Evolutionary conservation across 176 grass and related monocot genomes (phyloP).

Genomic region (Zoysia pacifica): DNA sequence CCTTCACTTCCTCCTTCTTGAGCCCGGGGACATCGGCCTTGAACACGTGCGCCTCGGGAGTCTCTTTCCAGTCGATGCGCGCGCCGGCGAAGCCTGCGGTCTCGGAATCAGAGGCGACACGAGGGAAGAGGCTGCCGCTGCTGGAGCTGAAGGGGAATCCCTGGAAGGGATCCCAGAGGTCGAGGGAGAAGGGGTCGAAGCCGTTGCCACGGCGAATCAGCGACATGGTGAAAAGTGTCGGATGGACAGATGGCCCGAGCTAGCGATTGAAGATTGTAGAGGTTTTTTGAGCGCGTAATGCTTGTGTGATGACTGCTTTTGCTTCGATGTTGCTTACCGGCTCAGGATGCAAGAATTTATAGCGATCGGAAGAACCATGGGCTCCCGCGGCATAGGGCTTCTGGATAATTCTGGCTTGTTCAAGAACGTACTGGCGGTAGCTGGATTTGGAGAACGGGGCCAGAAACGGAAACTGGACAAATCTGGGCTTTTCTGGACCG

Average conservation of each 20-base stretch:
- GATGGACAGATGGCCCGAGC: too few relatives aligned
- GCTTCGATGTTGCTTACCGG: too few relatives aligned
- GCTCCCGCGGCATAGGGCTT: too few relatives aligned
- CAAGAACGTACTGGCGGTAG: too few relatives aligned
- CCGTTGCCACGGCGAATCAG: constrained; percentile 61
- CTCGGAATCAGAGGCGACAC: constrained; percentile 24
- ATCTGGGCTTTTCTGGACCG: too few relatives aligned
- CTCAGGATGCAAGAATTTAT: too few relatives aligned
- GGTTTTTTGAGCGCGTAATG: neutral
- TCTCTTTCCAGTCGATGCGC: constrained; percentile 67
- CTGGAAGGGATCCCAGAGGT: constrained; percentile 60
- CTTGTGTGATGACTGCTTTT: too few relatives aligned
- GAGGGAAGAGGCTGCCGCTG: constrained; percentile 37
- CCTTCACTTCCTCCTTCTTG: constrained; percentile 70
- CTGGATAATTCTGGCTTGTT: too few relatives aligned
- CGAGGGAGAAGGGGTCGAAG: constrained; percentile 46
- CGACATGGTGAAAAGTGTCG: constrained; percentile 34
- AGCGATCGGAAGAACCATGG: too few relatives aligned
- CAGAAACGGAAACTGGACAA: too few relatives aligned
- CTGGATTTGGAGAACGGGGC: too few relatives aligned
- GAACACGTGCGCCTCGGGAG: constrained; percentile 61
- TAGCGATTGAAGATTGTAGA: neutral
- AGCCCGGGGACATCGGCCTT: constrained; percentile 61
- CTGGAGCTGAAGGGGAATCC: constrained; percentile 56
- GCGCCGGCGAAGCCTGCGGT: constrained; percentile 40